A percentile compares a stretch with the other conserved stretches of the same genome.
Conservation (phyloP, 2,329 filamentous ascomycete genomes). For the Blumeriella jaapii region DNA sequence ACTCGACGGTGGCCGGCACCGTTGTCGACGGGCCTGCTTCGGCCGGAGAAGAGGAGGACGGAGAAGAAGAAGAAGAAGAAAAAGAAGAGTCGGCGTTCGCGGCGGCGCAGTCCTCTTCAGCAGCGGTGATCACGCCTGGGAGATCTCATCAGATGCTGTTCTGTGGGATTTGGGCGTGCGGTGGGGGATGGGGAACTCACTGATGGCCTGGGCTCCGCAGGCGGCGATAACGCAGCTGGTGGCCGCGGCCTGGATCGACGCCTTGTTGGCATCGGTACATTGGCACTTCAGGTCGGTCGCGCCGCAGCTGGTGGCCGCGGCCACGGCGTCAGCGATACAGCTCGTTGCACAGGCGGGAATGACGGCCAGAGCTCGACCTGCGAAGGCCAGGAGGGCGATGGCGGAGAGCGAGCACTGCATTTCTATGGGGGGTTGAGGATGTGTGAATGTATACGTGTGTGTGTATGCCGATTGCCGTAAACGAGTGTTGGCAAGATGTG, state of each 20-base stretch:
- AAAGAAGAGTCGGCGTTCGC: too few relatives aligned
- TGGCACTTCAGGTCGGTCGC: slow-evolving; percentile 15
- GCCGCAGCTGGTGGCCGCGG: slow-evolving; percentile 13
- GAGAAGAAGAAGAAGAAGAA: too few relatives aligned
- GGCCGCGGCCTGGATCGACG: slow-evolving; percentile 14
- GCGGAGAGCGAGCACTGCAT: slow-evolving; percentile 18
- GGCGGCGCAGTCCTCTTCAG: slow-evolving; percentile 3
- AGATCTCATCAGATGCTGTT: background rate
- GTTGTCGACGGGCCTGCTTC: too few relatives aligned
- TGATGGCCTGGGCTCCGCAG: slow-evolving; percentile 13
- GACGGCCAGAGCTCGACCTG: slow-evolving; percentile 7
- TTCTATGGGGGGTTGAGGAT: slow-evolving; percentile 7
- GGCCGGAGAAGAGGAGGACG: too few relatives aligned
- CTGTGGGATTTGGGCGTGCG: background rate
- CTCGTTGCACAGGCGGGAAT: slow-evolving; percentile 18
- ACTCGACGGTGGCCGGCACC: background rate
- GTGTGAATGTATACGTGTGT: too few relatives aligned
- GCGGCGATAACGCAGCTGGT: slow-evolving; percentile 15
- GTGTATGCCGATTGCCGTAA: slow-evolving; percentile 7
- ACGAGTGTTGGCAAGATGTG: slow-evolving; percentile 7
- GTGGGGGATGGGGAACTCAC: slow-evolving; percentile 6
- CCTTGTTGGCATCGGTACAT: slow-evolving; percentile 12
- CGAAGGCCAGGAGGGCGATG: slow-evolving; percentile 12
- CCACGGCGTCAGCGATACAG: slow-evolving; percentile 17
- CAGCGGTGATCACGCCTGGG: slow-evolving; percentile 9